Base-by-base conservation (phyloP, 1,284 basidiomycete genomes). In the Pascua sp. region DNA sequence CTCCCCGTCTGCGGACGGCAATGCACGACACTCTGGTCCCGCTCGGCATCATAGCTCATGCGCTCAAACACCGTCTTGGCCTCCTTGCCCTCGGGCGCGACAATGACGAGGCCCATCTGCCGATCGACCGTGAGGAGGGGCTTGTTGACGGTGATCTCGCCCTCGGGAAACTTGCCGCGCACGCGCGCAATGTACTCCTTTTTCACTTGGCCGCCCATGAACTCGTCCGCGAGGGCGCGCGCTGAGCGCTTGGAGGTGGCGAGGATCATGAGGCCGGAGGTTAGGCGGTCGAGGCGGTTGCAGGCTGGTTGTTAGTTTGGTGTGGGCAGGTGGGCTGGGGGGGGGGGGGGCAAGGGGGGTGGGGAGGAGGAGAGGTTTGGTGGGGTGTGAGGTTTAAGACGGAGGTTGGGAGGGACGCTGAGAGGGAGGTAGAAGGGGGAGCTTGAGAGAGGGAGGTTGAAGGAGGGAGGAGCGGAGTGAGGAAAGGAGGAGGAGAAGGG, bases 241-340 rank as follows among this genome's bases (percentile, higher is more conserved):
- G 93, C 91, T 32, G 89, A 83, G 47, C 84, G 79, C 2, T 86
- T 80, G 12, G 86, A 87, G 12, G 93, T 81, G 0, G 92, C 91
- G 53, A 97, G 82, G 63, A 99, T 90, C 93, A 99, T 95, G 55
- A 98, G 81, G 5, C 96, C 96, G 0, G 91, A 95, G 0, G 96
- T 98, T 16, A 98, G 81, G 50, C 96, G 83, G 77, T 99, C 96
- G 47, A 99, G 81, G 49, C 96, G 84, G 73, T 98, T 99, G 42
- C 93, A 88, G 58, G 95, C 93, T 96, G 70, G 16, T n/a, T 37
- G 44, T 57, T 16, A 57, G 59, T 38, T 38, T 5, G 11, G 8
- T 8, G 7, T 37, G 11, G 16, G n/a, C 10, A 47, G 46, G 48
- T 8, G 47, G 47, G 52, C 18, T 18, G 50, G 13, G 16, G 32